Evolutionary conservation across 2,329 filamentous ascomycete genomes (phyloP).

Genomic region (Penicillium brasilianum): DNA sequence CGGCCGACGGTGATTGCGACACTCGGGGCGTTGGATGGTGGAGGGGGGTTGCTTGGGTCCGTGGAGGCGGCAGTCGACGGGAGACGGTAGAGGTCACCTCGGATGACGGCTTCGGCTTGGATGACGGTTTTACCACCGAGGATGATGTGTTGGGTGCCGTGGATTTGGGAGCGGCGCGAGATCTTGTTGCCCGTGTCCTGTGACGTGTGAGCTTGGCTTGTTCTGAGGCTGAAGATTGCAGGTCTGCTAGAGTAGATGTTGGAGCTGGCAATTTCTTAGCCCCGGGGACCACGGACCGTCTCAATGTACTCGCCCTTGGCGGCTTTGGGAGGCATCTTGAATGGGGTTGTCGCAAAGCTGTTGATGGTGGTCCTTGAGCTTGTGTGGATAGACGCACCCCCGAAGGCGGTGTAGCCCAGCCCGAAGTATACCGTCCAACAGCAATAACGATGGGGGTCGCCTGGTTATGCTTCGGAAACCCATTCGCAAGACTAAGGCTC

Average conservation of each 20-base stretch:
- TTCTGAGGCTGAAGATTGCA: conserved; percentile 10
- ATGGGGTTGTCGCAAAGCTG: neutral
- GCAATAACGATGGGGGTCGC: too few species aligned
- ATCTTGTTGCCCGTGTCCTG: conserved; percentile 99
- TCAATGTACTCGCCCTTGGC: conserved; percentile 95
- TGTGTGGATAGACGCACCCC: conserved; percentile 8
- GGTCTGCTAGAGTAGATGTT: neutral
- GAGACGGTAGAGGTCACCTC: conserved; percentile 78
- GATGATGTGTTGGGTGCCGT: conserved; percentile 97
- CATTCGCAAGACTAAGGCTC: too few species aligned
- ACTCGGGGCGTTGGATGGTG: conserved; percentile 39
- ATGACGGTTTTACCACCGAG: conserved; percentile 95
- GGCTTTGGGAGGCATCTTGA: conserved; percentile 72
- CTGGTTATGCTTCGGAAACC: too few species aligned
- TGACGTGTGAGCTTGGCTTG: conserved; percentile 10
- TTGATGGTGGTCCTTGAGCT: conserved; percentile 1
- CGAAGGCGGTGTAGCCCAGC: conserved; percentile 17
- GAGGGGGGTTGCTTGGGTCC: conserved; percentile 41
- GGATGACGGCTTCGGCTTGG: conserved; percentile 90
- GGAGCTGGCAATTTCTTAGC: neutral
- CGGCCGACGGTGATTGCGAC: conserved; percentile 81
- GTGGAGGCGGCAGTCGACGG: conserved; percentile 34
- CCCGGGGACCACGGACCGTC: conserved; percentile 65
- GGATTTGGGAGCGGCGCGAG: conserved; percentile 85
- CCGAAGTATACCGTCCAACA: neutral